These are phyloP conservation scores for Tuber brumale DNA, from an alignment of 495 filamentous ascomycete species.

Conservation along the genomic window DNA sequence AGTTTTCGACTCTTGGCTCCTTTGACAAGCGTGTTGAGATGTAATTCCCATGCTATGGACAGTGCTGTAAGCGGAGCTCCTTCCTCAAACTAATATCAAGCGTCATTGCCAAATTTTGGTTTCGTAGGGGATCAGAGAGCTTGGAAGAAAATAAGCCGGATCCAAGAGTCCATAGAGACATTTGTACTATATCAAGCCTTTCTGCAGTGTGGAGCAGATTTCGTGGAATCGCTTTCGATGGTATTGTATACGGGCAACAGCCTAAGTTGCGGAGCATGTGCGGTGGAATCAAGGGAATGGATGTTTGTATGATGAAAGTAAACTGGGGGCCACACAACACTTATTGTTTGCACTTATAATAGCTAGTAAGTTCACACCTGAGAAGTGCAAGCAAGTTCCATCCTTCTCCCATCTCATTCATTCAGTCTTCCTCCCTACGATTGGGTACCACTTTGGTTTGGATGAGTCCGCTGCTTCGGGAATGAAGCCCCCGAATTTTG, in stretches of 20 bases:
- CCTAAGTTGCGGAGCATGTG: too few species aligned
- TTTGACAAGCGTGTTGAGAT: conserved; percentile 22
- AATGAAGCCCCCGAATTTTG: neutral
- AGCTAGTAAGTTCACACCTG: too few species aligned
- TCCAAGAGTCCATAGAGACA: conserved; percentile 22
- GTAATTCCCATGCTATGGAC: conserved; percentile 18
- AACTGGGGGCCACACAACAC: too few species aligned
- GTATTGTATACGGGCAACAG: too few species aligned
- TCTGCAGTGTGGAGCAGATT: neutral
- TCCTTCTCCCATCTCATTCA: too few species aligned
- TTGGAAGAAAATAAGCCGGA: conserved; percentile 8
- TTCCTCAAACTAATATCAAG: conserved; percentile 2
- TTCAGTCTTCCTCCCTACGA: neutral
- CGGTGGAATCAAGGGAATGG: too few species aligned
- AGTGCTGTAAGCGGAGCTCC: conserved; percentile 12
- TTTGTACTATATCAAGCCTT: neutral
- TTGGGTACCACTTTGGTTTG: neutral
- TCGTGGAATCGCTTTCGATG: neutral
- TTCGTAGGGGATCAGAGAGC: conserved; percentile 15
- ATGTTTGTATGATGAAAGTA: too few species aligned
- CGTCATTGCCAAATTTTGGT: conserved; percentile 23
- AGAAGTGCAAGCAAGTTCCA: too few species aligned
- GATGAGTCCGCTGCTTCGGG: neutral
- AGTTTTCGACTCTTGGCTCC: neutral
- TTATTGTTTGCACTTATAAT: too few species aligned